Conservation (phyloP, 352 stramenopile genomes). For the Peronosclerospora sorghi region DNA sequence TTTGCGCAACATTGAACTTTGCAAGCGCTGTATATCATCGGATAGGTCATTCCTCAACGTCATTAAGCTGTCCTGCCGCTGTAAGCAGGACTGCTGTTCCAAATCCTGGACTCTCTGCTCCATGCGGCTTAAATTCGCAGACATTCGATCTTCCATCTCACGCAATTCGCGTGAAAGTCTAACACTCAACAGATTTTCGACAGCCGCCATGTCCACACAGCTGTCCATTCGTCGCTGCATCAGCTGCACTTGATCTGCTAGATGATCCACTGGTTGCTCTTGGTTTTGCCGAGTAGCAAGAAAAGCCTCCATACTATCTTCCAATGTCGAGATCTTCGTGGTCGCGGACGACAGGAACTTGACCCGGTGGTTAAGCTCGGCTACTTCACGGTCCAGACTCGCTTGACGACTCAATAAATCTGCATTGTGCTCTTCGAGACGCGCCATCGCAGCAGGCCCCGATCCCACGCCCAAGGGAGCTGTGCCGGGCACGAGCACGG, state of each 20-base stretch:
- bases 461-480: too few species aligned
- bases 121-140: slow-evolving; percentile 41
- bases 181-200: slow-evolving; percentile 58
- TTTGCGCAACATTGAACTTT: slow-evolving; percentile 34
- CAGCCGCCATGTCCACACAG: slow-evolving; percentile 48
- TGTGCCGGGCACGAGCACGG: slow-evolving; percentile 32
- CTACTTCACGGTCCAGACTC: slow-evolving; percentile 47
- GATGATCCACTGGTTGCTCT: slow-evolving; percentile 47
- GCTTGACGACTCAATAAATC: slow-evolving; percentile 53
- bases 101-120: slow-evolving; percentile 49
- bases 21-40: slow-evolving; percentile 47
- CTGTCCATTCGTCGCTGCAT: slow-evolving; percentile 43
- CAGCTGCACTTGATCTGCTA: slow-evolving; percentile 36
- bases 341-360: slow-evolving; percentile 39
- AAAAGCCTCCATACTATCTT: slow-evolving; percentile 47
- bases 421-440: slow-evolving; percentile 64
- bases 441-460: slow-evolving; percentile 42
- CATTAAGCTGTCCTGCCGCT: slow-evolving; percentile 39
- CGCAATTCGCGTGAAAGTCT: slow-evolving; percentile 56
- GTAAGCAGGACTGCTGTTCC: slow-evolving; percentile 39
- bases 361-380: slow-evolving; percentile 43
- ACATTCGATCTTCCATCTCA: slow-evolving; percentile 56
- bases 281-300: slow-evolving; percentile 33
- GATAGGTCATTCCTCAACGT: slow-evolving; percentile 44
- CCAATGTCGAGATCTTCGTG: slow-evolving; percentile 45